Conservation (phyloP, 208 protist genomes). For the Leishmania turanica region DNA sequence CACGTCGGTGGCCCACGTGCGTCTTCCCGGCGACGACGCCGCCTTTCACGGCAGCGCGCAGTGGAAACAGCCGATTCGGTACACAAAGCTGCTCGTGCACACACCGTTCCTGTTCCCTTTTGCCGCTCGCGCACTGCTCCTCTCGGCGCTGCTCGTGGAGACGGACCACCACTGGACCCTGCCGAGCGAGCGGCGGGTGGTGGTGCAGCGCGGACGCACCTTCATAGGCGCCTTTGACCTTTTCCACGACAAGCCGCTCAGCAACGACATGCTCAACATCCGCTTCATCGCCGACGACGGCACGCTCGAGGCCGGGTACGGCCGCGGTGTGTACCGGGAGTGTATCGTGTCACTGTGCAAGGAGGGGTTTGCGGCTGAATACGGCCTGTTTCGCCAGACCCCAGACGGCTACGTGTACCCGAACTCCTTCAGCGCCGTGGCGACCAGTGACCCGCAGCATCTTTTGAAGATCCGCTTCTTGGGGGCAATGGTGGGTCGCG, state of each 20-base stretch:
- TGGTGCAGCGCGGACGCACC: conserved; percentile 63
- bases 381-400: conserved; percentile 90
- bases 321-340: conserved; percentile 93
- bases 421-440: conserved; percentile 83
- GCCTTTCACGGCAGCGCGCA: conserved; percentile 40
- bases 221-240: conserved; percentile 86
- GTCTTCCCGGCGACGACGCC: conserved; percentile 43
- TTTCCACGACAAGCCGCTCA: conserved; percentile 54
- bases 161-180: conserved; percentile 23
- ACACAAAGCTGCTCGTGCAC: conserved; percentile 65
- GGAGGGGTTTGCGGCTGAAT: conserved; percentile 77
- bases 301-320: conserved; percentile 86
- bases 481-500: conserved; percentile 90
- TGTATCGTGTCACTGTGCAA: conserved; percentile 80
- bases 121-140: conserved; percentile 58
- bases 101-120: conserved; percentile 81
- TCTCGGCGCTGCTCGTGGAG: conserved; percentile 57
- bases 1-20: conserved; percentile 5
- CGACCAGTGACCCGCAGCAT: conserved; percentile 67
- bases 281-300: conserved; percentile 54
- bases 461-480: conserved; percentile 86
- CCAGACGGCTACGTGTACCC: conserved; percentile 88
- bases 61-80: conserved; percentile 57
- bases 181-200: conserved; percentile 19
- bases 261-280: conserved; percentile 54